Conservation (phyloP, 116 monocot species). For the Posidonia oceanica region DNA sequence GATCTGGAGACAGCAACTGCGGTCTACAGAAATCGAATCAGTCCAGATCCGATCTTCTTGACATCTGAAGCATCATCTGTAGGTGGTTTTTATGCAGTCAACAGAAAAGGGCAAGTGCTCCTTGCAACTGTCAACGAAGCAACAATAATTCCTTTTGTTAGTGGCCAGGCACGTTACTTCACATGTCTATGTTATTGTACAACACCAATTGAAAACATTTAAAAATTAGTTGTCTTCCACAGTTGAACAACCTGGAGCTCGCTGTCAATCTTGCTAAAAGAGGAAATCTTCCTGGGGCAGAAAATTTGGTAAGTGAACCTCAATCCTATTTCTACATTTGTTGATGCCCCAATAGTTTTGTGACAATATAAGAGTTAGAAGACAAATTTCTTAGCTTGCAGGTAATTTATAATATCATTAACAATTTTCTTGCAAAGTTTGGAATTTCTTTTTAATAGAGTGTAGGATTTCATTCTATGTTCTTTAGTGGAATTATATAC, state of each 20-base stretch:
- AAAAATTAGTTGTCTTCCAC: conserved; percentile 6
- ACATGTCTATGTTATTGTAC: background rate
- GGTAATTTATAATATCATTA: background rate
- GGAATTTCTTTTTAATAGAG: no score
- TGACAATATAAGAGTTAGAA: background rate
- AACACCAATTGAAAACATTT: background rate
- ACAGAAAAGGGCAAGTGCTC: conserved; percentile 93
- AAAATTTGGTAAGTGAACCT: conserved; percentile 66
- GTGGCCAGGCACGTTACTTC: conserved; percentile 19
- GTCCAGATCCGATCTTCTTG: conserved; percentile 97
- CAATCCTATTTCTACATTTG: background rate
- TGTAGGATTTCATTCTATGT: no score
- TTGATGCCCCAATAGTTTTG: background rate
- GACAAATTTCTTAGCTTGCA: background rate
- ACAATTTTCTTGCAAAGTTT: no score
- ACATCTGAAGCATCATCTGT: conserved; percentile 76
- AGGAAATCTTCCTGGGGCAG: conserved; percentile 98
- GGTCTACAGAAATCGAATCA: conserved; percentile 96
- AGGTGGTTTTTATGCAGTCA: conserved; percentile 96
- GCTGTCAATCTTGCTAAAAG: conserved; percentile 98
- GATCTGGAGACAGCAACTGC: conserved; percentile 96
- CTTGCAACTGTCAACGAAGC: conserved; percentile 98
- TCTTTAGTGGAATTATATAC: no score
- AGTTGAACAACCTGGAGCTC: conserved; percentile 98
- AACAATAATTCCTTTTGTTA: conserved; percentile 37